Base-by-base conservation (phyloP, 2,329 filamentous ascomycete species). In the Metarhizium humberi region DNA sequence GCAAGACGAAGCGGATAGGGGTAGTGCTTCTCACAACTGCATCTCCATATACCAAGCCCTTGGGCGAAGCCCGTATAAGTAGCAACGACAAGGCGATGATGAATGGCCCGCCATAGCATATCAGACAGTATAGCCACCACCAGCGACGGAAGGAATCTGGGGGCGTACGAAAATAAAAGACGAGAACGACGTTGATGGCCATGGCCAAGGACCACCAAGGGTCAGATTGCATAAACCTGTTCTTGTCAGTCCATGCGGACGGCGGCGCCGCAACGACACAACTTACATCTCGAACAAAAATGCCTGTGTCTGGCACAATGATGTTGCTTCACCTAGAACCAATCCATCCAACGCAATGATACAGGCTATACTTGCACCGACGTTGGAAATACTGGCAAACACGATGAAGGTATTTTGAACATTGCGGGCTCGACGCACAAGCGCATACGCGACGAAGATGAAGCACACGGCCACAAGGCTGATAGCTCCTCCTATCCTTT, bases 121-220 rank as follows among this genome's bases (percentile, higher is more conserved):
- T 71, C 1, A 84, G 52, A 42, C 85, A 77, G 66, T 92, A 92
- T 51, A 84, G 76, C 78, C 85, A 88, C 63, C 86, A 80, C 67
- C 87, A 87, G 50, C 79, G 79, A n/a, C 80, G 78, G 64, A 91
- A 90, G 52, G 87, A 84, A 7, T 85, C 85, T 0, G 80, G 79
- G 50, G 75, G 81, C 50, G 77, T 75, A n/a, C 78, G 74, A 60
- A 78, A 78, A 69, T 82, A 84, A 66, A 84, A 84, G 56, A 84
- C 80, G 52, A 92, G 77, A 63, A 87, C 88, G 58, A 92, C 88
- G 64, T 92, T 94, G 65, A 86, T 76, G 3, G 88, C 87, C 88
- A 94, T 92, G 59, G 86, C 86, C 54, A 91, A 80, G 0, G 87
- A 88, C 87, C 85, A 91, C 72, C 87, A 79, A 0, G 85, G 83